Conservation (phyloP, 1,139 yeast genomes). For the Ogataea hybrid region DNA sequence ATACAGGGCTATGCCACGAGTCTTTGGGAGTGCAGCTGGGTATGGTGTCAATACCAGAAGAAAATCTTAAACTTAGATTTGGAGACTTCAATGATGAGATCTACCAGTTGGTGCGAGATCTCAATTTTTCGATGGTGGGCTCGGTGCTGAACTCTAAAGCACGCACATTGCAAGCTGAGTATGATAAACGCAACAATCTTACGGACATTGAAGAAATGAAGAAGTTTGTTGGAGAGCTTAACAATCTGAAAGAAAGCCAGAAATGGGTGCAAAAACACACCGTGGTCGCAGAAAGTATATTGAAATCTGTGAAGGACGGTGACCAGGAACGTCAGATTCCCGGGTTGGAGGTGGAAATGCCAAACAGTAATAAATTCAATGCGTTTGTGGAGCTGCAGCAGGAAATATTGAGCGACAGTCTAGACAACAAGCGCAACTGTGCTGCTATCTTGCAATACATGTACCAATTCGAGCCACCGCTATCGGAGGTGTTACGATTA, state of each 20-base stretch:
- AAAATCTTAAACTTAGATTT: constrained; percentile 18
- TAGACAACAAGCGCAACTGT: constrained; percentile 56
- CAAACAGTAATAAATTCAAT: constrained; percentile 38
- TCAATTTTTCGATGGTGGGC: constrained; percentile 83
- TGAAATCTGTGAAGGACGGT: constrained; percentile 49
- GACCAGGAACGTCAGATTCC: constrained; percentile 22
- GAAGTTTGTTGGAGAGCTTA: constrained; percentile 67
- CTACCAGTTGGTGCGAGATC: constrained; percentile 48
- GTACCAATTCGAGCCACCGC: constrained; percentile 38
- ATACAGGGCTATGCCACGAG: constrained; percentile 81
- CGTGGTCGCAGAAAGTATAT: constrained; percentile 63
- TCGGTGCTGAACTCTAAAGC: constrained; percentile 70
- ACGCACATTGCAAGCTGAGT: constrained; percentile 64
- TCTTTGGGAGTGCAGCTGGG: constrained; percentile 53
- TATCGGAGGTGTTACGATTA: constrained; percentile 44
- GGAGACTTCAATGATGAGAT: constrained; percentile 30
- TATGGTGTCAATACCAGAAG: constrained; percentile 39
- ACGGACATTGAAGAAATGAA: constrained; percentile 66
- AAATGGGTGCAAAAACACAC: constrained; percentile 75
- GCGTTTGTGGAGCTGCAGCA: constrained; percentile 69
- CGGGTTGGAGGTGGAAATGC: constrained; percentile 28
- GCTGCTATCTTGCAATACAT: constrained; percentile 48
- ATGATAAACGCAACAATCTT: constrained; percentile 59
- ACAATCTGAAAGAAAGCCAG: constrained; percentile 66
- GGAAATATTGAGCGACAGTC: constrained; percentile 55